A percentile compares a stretch with the other conserved stretches of the same genome.
Evolutionary conservation across 2,329 filamentous ascomycete genomes (phyloP).

Genomic region (Arthrobotrys musiformis): DNA sequence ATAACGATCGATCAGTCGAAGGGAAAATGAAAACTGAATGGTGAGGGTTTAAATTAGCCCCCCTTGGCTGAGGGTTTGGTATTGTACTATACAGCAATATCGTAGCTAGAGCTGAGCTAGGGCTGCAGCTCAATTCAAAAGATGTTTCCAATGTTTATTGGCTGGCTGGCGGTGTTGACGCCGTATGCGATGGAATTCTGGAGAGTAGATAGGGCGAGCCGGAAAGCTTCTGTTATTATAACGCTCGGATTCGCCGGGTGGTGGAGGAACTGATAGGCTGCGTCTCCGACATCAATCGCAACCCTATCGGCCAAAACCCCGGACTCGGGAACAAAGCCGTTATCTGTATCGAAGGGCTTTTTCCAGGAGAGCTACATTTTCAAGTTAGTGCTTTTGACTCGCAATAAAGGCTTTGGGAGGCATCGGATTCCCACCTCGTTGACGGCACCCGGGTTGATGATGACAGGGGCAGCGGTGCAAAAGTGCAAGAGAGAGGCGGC

Average conservation of each 20-base stretch:
- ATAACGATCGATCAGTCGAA: no score
- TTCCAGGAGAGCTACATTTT: constrained; percentile 1
- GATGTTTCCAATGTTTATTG: constrained; percentile 1
- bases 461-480: constrained; percentile 3
- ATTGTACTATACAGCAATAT: no score
- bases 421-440: background rate
- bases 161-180: background rate
- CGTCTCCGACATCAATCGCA: background rate
- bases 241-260: background rate
- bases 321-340: background rate
- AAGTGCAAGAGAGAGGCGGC: constrained; percentile 3
- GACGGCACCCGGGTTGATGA: background rate
- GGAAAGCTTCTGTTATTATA: background rate
- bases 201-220: background rate
- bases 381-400: no score
- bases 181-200: background rate
- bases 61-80: no score
- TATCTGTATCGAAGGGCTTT: background rate
- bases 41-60: no score
- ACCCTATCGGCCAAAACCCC: background rate
- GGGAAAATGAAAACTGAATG: no score
- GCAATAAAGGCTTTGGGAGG: no score
- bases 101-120: no score
- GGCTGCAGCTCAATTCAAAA: background rate
- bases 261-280: background rate